Evolutionary conservation across 192 early-diverging fungal genomes (phyloP), one percentile per base, ranked within the genome.

Genomic region (Coemansia sp.): DNA sequence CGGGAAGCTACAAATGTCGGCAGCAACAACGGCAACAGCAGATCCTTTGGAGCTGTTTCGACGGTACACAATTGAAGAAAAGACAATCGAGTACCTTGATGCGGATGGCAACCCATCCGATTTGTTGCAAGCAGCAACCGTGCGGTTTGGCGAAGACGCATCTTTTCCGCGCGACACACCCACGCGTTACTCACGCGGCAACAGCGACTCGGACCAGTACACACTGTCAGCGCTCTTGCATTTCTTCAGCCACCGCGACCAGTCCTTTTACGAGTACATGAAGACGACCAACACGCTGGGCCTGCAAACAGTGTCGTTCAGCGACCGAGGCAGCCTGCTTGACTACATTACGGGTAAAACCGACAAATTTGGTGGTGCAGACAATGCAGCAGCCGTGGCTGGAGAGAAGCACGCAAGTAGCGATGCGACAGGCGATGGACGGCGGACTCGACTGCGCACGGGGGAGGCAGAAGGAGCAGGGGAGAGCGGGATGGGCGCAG

Each of bases 181-280:
- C 14, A 88, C 88, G 6, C 82, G 81, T 53, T 83, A 84, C 63
- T 71, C 75, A 58, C 85, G 85, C 26, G 74, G 68, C 57, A 79
- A 83, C 57, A 78, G 75, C n/a, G 77, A 84, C 10, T 70, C 82
- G 38, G 88, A 88, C 57, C 82, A 79, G 0, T 93, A 94, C 71
- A 82, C 84, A 10, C 78, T 93, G 4, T 85, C 84, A 17, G 85
- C 93, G 2, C 77, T 96, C 3, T 69, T 94, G 38, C 88, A 87
- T 67, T 87, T 92, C 26, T 80, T 90, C 9, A 82, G 85, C 57
- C 83, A 89, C 59, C 74, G 82, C 14, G 72, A 86, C 39, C 71
- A 87, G 54, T 86, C 86, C 58, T 89, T 90, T 21, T 75, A 89
- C 56, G 85, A 86, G 56, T 96, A 94, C 74, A 84, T 92, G 50